These are phyloP conservation scores for Beauveria medogensis DNA, from an alignment of 2,329 filamentous ascomycete genomes.

Conservation along the genomic window DNA sequence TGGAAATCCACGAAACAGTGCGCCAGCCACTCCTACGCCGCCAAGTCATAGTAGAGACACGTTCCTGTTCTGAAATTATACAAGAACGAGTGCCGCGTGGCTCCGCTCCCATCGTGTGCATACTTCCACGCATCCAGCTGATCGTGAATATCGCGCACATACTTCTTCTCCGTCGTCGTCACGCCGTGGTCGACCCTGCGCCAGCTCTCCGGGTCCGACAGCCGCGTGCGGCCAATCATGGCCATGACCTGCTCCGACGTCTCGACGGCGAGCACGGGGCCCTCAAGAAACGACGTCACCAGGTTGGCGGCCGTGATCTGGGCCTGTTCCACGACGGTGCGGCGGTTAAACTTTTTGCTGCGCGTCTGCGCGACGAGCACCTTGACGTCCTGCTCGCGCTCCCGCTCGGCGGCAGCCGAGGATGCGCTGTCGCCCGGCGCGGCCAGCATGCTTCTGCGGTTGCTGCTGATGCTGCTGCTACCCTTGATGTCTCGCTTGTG, in stretches of 20 bases:
- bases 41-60: slow-evolving; percentile 78
- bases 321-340: slow-evolving; percentile 76
- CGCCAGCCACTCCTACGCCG: not conserved
- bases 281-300: slow-evolving; percentile 62
- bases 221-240: slow-evolving; percentile 60
- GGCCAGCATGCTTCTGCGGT: slow-evolving; percentile 21
- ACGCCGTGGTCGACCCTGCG: slow-evolving; percentile 70
- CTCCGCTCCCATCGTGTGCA: slow-evolving; percentile 45
- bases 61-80: slow-evolving; percentile 85
- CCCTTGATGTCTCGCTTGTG: slow-evolving; percentile 63
- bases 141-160: slow-evolving; percentile 74
- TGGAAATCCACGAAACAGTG: too few relatives aligned
- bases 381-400: slow-evolving; percentile 63
- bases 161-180: slow-evolving; percentile 69
- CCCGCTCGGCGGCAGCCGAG: slow-evolving; percentile 24
- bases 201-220: slow-evolving; percentile 81
- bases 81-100: slow-evolving; percentile 68
- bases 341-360: slow-evolving; percentile 86
- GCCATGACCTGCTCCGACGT: slow-evolving; percentile 78
- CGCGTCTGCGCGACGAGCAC: slow-evolving; percentile 76
- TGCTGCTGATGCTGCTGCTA: slow-evolving; percentile 29
- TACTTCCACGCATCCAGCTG: slow-evolving; percentile 57
- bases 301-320: slow-evolving; percentile 51
- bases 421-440: slow-evolving; percentile 15
- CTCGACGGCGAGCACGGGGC: slow-evolving; percentile 81